phyloP scores from a whole-genome alignment of 305 asterid species.

The Solanum aculeatissimum region DNA sequence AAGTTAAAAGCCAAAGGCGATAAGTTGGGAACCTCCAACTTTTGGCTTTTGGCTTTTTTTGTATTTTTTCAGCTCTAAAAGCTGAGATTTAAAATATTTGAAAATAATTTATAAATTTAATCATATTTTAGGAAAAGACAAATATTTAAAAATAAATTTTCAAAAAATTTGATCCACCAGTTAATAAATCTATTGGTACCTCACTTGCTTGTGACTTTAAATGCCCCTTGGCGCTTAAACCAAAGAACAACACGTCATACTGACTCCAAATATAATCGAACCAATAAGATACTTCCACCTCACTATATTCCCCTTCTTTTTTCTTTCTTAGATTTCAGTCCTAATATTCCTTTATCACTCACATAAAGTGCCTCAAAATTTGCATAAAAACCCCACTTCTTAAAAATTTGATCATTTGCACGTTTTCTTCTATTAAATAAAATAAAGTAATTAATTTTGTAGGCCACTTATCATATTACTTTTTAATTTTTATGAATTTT shows the following conservation, averaged over 20 bases:
- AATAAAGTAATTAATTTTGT: too few relatives aligned
- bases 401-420: conserved; percentile 2
- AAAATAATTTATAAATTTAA: too few relatives aligned
- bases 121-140: not conserved
- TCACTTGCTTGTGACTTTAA: conserved; percentile 3
- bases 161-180: not conserved
- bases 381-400: not conserved
- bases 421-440: too few relatives aligned
- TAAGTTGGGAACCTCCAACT: too few relatives aligned
- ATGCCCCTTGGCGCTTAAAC: not conserved
- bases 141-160: not conserved
- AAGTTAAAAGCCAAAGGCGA: too few relatives aligned
- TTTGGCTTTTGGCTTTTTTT: too few relatives aligned
- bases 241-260: not conserved
- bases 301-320: not conserved
- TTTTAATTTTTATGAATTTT: too few relatives aligned
- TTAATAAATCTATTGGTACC: not conserved
- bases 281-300: conserved; percentile 25
- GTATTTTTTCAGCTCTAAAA: too few relatives aligned
- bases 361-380: not conserved
- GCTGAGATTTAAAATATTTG: too few relatives aligned
- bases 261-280: not conserved
- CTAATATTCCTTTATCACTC: conserved; percentile 8
- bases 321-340: not conserved
- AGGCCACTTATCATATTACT: too few relatives aligned